Conservation (phyloP, 257 asterid genomes). For the Jacaranda mimosifolia region DNA sequence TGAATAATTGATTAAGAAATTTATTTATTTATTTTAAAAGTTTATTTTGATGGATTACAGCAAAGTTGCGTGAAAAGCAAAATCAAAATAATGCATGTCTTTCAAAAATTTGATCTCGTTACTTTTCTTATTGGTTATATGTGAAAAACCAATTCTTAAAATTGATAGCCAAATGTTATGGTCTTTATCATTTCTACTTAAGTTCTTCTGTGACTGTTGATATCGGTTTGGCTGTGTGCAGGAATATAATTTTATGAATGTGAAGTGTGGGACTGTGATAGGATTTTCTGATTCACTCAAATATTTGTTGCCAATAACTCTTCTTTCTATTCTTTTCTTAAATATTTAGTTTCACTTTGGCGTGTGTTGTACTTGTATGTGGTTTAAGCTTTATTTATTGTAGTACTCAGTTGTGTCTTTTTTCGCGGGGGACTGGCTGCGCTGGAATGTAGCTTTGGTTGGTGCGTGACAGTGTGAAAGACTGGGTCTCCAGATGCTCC, state of each 20-base stretch:
- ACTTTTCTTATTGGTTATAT: background rate
- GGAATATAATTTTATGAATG: background rate
- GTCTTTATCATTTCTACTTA: background rate
- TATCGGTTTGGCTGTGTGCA: background rate
- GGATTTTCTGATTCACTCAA: background rate
- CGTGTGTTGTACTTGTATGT: background rate
- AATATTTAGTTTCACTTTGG: background rate
- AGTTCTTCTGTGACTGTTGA: slow-evolving; percentile 18
- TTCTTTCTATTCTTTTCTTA: background rate
- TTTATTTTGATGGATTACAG: background rate
- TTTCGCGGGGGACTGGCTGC: too few relatives aligned
- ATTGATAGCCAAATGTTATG: background rate
- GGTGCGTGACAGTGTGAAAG: slow-evolving; percentile 1
- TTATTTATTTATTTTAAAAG: too few relatives aligned
- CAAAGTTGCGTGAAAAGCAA: background rate
- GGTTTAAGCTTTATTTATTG: background rate
- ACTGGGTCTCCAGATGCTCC: background rate
- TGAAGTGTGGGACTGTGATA: background rate
- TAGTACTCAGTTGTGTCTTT: too few relatives aligned
- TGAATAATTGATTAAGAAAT: background rate
- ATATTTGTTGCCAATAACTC: background rate
- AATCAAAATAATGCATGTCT: background rate
- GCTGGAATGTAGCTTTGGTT: too few relatives aligned
- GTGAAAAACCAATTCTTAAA: background rate
- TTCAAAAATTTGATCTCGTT: background rate